Base-by-base conservation (phyloP, 768 basidiomycete species). In the Termitomyces titanicus region DNA sequence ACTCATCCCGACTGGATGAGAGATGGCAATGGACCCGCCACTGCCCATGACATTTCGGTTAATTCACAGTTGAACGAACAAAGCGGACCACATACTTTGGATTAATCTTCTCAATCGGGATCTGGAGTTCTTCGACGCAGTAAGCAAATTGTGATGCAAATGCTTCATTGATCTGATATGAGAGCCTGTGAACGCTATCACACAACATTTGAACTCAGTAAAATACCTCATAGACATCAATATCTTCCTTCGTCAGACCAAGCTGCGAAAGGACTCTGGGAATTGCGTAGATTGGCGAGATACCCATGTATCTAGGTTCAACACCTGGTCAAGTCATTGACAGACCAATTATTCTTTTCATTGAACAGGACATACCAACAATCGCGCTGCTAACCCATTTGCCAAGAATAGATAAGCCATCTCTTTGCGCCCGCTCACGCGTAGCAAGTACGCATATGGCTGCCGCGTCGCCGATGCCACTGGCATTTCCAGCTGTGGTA, bases 101-200 rank as follows among this genome's bases (percentile, higher is more conserved):
- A 66, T 97, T 97, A 63, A 94, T 86, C 69, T 86, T 94, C 62
- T 84, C 80, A 17, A 89, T 84, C 2, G 87, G 83, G 43, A 96
- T 78, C 25, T 78, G 74, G 24, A 95, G 79, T 64, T 92, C 76
- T 63, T 95, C 88, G 8, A 95, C 84, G 50, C 91, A 94, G 71
- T 94, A 89, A n/a, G 89, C 91, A 56, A 92, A 95, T 66, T 96
- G 94, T 1, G 91, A 94, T 0, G 92, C 93, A 57, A 95, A 96
- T 0, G 94, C 94, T 70, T 94, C 89, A 54, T 93, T 92, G 59
- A 91, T 88, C 89, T 92, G 58, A 11, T 55, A 27, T 12, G 35
- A 17, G 10, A 31, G 10, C 24, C 50, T 22, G 18, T 40, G 51
- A 46, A 37, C 12, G 3, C n/a, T 24, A 11, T n/a, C 5, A 0